Evolutionary conservation across 257 asterid genomes (phyloP), one percentile per base, ranked within the genome.

Genomic region (Primulina tabacum): DNA sequence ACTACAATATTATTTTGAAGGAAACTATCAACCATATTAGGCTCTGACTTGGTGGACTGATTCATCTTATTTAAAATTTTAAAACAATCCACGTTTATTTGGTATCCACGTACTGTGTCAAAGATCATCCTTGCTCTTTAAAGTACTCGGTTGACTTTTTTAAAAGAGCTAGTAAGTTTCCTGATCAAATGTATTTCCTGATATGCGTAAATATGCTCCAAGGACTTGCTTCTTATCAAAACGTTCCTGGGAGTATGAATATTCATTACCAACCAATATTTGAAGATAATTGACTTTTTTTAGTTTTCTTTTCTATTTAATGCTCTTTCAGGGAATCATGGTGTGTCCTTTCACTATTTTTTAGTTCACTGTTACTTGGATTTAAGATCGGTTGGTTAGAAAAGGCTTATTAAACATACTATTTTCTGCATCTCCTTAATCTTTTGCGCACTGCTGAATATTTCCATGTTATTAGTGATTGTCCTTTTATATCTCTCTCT

Each of bases 161-260:
- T 59, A 34, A 50, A 32, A 37, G 40, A 70, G 62, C 53, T 62
- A 14, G 8, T 52, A 29, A 53, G 28, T 40, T 58, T 69, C 20
- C 4, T 64, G 9, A 7, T 26, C 24, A 61, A 21, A 35, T 50
- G 24, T 6, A 56, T 26, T 63, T 62, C 64, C 18, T 59, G 12
- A 11, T 17, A 75, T 18, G 18, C 18, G 14, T 43, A 43, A 20
- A 56, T 35, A 63, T 75, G 67, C 12, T 38, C 21, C 43, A 21
- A 37, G 50, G 52, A 56, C 62, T 69, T 63, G 65, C 30, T 69
- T 28, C 10, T 2, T 6, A 37, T 24, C 4, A 55, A 11, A 69
- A 37, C 35, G 60, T 62, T 69, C 56, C 18, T 30, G 21, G 53
- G 62, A 70, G 18, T 24, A 69, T 8, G 50, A 28, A 14, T 18